A percentile compares a stretch with the other conserved stretches of the same genome.
These are phyloP conservation scores for Myxozyma geophila DNA, from an alignment of 805 yeast genomes.

Conservation along the genomic window DNA sequence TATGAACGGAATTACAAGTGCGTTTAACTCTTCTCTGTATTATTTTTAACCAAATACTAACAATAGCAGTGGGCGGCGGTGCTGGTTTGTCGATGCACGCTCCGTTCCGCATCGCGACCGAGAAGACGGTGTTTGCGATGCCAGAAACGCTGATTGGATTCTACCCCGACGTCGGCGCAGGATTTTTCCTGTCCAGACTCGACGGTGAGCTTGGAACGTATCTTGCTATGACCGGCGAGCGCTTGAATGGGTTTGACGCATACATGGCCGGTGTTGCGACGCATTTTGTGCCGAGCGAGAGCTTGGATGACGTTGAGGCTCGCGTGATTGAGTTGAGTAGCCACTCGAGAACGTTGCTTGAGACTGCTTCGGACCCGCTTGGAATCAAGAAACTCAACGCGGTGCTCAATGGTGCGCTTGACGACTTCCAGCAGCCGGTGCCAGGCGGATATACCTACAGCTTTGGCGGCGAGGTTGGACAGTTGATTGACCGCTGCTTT, in stretches of 20 bases:
- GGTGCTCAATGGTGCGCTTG: slow-evolving; percentile 71
- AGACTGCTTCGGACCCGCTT: slow-evolving; percentile 10
- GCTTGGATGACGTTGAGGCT: slow-evolving; percentile 62
- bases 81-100: slow-evolving; percentile 90
- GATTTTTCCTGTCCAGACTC: slow-evolving; percentile 82
- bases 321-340: slow-evolving; percentile 66
- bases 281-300: slow-evolving; percentile 76
- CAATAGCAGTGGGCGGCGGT: slow-evolving; percentile 84
- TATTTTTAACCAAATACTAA: background rate
- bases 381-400: slow-evolving; percentile 35
- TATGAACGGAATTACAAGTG: slow-evolving; percentile 79
- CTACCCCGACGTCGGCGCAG: slow-evolving; percentile 93
- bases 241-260: slow-evolving; percentile 77
- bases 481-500: slow-evolving; percentile 72
- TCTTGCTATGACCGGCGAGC: slow-evolving; percentile 83
- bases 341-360: slow-evolving; percentile 10
- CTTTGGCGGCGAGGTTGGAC: slow-evolving; percentile 59
- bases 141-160: slow-evolving; percentile 97
- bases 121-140: slow-evolving; percentile 90
- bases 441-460: slow-evolving; percentile 68
- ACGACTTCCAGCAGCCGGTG: slow-evolving; percentile 73
- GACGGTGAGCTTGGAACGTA: slow-evolving; percentile 85
- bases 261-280: slow-evolving; percentile 85
- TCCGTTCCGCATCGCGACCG: slow-evolving; percentile 93
- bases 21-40: background rate